A percentile compares a stretch with the other conserved stretches of the same genome.
These are phyloP conservation scores for Naegleria fowleri DNA, from an alignment of 208 protist species.

Conservation along the genomic window DNA sequence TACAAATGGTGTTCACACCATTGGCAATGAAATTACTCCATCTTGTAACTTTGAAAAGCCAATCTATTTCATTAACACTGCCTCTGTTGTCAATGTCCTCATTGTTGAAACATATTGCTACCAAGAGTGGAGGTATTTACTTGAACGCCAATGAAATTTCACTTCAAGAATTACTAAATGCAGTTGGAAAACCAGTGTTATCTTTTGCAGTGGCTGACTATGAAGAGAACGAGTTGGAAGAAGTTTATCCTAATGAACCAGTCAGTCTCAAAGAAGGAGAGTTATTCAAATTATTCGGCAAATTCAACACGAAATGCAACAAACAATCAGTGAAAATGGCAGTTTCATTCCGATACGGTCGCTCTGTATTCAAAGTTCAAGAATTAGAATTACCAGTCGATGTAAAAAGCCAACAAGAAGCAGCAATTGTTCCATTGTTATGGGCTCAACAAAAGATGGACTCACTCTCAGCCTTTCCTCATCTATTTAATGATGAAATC, in stretches of 20 bases:
- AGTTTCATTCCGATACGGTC: background rate
- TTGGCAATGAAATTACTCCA: background rate
- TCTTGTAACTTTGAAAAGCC: background rate
- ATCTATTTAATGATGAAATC: background rate
- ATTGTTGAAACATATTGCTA: background rate
- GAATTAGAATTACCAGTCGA: background rate
- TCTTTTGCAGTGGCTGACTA: background rate
- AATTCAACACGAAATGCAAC: background rate
- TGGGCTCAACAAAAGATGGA: conserved; percentile 19
- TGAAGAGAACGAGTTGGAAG: background rate
- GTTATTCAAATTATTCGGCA: background rate
- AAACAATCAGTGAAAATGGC: background rate
- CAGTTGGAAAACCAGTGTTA: background rate
- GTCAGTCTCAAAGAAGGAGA: background rate
- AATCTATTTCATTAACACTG: background rate
- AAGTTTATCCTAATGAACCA: conserved; percentile 7
- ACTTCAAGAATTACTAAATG: background rate
- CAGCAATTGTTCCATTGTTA: background rate
- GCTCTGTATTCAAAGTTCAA: background rate
- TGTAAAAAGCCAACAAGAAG: background rate
- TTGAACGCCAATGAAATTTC: background rate
- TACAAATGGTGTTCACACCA: conserved; percentile 5
- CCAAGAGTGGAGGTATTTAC: background rate
- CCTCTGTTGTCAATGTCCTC: background rate
- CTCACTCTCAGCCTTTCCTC: background rate